Base-by-base conservation (phyloP, 805 yeast genomes). In the Sungouiella thailandica region DNA sequence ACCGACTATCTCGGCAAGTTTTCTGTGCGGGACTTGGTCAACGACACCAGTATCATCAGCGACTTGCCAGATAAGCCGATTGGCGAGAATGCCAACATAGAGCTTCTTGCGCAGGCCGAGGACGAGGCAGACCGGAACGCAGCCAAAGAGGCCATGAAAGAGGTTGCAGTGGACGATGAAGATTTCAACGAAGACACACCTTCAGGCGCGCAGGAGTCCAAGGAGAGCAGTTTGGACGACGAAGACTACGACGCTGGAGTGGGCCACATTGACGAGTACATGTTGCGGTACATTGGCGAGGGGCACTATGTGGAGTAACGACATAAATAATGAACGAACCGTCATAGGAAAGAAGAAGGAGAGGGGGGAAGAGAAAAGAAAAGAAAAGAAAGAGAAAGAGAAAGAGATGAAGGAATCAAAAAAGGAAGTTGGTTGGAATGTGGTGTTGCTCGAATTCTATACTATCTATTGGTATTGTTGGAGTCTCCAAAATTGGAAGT, bases 221-320 rank as follows among this genome's bases (percentile, higher is more conserved):
- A 25, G 7, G 53, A 49, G 8, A 55, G 48, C 12, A 58, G 53
- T n/a, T 17, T 49, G 11, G 58, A 47, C 3, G 65, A 54, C 11
- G 65, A 58, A 3, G 81, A 76, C 23, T 76, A 62, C 31, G 81
- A 72, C 4, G 86, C 77, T 29, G 83, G 75, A 15, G 71, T 80
- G 32, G 84, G 83, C 4, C 96, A 88, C 56, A 76, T 90, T 34
- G 99, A 93, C 55, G 97, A 93, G 68, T 94, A 89, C 63, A 93
- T 93, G 99, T 77, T 93, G 42, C 69, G 89, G 39, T 85, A 75
- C 53, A 85, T 93, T 39, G 95, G 95, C 40, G 80, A 79, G 34
- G 97, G 96, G 0, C 74, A 67, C 53, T 84, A 79, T 52, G 49
- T 43, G 34, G 60, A 54, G 28, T 52, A 34, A 38, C 5, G 19